phyloP scores from a whole-genome alignment of 2,329 filamentous ascomycete species.

The Calonectria ilicicola region DNA sequence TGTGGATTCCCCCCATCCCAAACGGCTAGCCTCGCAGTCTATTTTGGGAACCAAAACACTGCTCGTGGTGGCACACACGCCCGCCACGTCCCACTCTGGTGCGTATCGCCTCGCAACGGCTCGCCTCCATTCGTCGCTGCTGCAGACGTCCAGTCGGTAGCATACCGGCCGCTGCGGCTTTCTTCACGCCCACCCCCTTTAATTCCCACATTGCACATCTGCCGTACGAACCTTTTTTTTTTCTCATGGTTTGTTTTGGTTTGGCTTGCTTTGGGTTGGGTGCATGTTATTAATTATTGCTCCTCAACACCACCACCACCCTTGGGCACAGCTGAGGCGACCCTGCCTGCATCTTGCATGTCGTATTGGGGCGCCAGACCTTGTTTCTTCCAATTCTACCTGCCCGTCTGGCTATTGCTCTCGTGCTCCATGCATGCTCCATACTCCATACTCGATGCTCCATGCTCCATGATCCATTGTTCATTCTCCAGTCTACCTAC shows the following conservation, averaged over 20 bases:
- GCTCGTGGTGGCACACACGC: not conserved
- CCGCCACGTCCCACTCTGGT: conserved; percentile 9
- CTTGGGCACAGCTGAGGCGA: not conserved
- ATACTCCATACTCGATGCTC: too few relatives aligned
- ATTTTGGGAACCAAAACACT: conserved; percentile 1
- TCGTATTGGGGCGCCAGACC: not conserved
- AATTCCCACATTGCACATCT: not conserved
- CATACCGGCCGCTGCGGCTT: conserved; percentile 6
- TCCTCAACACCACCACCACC: not conserved
- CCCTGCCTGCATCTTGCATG: not conserved
- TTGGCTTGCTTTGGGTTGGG: too few relatives aligned
- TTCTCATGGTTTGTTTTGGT: too few relatives aligned
- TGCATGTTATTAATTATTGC: too few relatives aligned
- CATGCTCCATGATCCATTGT: too few relatives aligned
- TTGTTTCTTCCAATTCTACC: not conserved
- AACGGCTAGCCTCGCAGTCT: not conserved
- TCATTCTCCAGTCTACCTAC: too few relatives aligned
- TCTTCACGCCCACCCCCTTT: conserved; percentile 2
- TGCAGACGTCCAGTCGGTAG: conserved; percentile 5
- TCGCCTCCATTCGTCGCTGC: conserved; percentile 6
- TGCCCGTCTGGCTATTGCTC: not conserved
- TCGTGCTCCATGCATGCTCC: not conserved
- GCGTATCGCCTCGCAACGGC: conserved; percentile 9
- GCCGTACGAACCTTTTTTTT: conserved; percentile 1
- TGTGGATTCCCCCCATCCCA: not conserved